A percentile compares a stretch with the other conserved stretches of the same genome.
These are phyloP conservation scores for Populus trichocarpa DNA, from an alignment of 441 rosid genomes.

Conservation along the genomic window DNA sequence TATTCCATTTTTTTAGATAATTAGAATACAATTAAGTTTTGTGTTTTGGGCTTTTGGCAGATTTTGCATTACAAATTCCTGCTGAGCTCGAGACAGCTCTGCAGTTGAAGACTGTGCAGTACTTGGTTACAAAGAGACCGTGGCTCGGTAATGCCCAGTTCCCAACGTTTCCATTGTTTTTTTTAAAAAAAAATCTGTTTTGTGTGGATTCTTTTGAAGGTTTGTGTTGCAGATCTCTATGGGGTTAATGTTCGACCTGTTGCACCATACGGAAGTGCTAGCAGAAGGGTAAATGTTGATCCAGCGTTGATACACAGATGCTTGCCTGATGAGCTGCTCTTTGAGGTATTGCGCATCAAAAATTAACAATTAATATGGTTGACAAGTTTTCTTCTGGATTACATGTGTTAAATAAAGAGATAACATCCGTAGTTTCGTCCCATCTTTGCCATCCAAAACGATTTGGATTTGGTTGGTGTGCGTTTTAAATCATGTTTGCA, in stretches of 20 bases:
- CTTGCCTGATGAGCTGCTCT: conserved; percentile 93
- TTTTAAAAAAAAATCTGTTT: too few species aligned
- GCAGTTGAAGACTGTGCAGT: conserved; percentile 66
- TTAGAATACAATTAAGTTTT: neutral
- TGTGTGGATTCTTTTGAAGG: neutral
- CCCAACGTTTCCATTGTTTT: neutral
- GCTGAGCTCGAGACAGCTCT: conserved; percentile 82
- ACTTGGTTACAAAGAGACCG: conserved; percentile 71
- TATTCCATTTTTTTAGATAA: neutral
- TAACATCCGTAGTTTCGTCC: neutral
- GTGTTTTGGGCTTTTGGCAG: conserved; percentile 16
- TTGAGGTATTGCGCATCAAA: conserved; percentile 52
- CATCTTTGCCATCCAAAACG: neutral
- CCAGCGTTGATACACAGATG: conserved; percentile 71
- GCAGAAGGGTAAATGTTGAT: conserved; percentile 58
- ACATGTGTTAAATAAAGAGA: neutral
- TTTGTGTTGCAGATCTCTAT: conserved; percentile 63
- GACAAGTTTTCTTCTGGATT: neutral
- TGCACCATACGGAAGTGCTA: conserved; percentile 72
- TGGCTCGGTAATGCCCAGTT: conserved; percentile 67
- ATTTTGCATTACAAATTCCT: conserved; percentile 52
- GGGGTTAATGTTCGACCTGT: conserved; percentile 85
- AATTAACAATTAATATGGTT: neutral
- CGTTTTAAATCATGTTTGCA: too few species aligned
- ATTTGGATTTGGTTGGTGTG: too few species aligned